Conservation (phyloP, 2,329 filamentous ascomycete genomes). For the Dactylellina haptotyla region DNA sequence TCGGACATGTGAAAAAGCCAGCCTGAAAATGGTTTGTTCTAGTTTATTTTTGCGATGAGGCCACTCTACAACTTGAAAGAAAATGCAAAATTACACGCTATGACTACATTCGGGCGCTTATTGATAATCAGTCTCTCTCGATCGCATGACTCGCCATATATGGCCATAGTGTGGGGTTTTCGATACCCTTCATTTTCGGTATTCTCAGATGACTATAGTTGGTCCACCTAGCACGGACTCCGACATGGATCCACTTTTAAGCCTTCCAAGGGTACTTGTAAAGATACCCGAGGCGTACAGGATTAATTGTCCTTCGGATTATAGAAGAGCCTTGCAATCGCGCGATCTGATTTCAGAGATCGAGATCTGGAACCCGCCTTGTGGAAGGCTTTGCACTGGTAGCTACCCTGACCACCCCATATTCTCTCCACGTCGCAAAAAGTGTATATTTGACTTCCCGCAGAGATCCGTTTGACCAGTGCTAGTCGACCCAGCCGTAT, state of each 20-base stretch:
- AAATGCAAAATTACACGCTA: too few relatives aligned
- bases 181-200: neutral
- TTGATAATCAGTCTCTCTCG: neutral
- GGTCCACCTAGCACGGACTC: neutral
- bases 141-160: slow-evolving; percentile 8
- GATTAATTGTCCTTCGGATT: neutral
- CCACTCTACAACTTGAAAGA: too few relatives aligned
- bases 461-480: too few relatives aligned
- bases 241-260: slow-evolving; percentile 2
- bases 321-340: neutral
- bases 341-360: slow-evolving; percentile 14
- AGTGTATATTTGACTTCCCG: too few relatives aligned
- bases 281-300: slow-evolving; percentile 43
- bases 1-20: too few relatives aligned
- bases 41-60: too few relatives aligned
- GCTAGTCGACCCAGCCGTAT: too few relatives aligned
- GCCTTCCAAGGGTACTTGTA: neutral
- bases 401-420: neutral
- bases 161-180: neutral
- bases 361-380: neutral
- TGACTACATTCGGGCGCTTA: neutral
- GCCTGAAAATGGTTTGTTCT: too few relatives aligned
- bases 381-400: neutral
- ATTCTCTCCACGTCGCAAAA: neutral
- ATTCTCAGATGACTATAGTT: neutral